A percentile compares a stretch with the other conserved stretches of the same genome.
phyloP scores from a whole-genome alignment of 371 early-diverging fungal species.

The Sporodiniella umbellata region DNA sequence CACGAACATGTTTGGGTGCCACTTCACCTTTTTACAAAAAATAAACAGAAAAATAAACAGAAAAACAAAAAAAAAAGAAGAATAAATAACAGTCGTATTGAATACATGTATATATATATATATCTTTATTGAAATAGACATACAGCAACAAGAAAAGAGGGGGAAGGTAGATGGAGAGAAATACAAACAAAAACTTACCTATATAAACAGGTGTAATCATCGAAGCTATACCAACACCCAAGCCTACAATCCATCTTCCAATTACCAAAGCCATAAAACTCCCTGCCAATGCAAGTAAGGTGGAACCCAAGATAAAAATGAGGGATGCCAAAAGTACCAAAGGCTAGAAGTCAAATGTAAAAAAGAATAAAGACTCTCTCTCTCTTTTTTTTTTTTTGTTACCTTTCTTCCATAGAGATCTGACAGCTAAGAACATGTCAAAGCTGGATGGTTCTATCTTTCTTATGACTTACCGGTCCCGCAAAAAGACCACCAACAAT shows the following conservation, averaged over 20 bases:
- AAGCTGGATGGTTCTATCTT: background rate
- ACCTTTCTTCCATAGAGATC: constrained; percentile 49
- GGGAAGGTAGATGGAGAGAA: too few relatives aligned
- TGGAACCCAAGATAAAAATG: constrained; percentile 68
- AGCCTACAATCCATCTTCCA: constrained; percentile 76
- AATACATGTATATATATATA: background rate
- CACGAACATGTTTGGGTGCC: constrained; percentile 41
- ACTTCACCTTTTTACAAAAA: constrained; percentile 15
- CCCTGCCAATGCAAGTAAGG: constrained; percentile 57
- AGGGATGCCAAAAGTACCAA: constrained; percentile 60
- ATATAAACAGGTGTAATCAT: constrained; percentile 84
- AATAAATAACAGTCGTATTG: background rate
- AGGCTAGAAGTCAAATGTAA: constrained; percentile 35
- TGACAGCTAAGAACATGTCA: constrained; percentile 12
- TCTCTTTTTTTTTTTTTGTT: background rate
- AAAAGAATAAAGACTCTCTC: constrained; percentile 6
- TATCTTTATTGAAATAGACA: too few relatives aligned
- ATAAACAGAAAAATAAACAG: too few relatives aligned
- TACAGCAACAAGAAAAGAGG: too few relatives aligned
- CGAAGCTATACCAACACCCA: constrained; percentile 81
- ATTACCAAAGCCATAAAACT: constrained; percentile 53
- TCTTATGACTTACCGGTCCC: constrained; percentile 35
- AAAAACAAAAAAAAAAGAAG: too few relatives aligned
- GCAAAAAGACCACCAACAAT: constrained; percentile 61
- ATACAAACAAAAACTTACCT: constrained; percentile 39